Percentiles rank a stretch among this genome's conserved stretches.
phyloP scores from a whole-genome alignment of 75 land plant species.

The Sequoiadendron giganteum region DNA sequence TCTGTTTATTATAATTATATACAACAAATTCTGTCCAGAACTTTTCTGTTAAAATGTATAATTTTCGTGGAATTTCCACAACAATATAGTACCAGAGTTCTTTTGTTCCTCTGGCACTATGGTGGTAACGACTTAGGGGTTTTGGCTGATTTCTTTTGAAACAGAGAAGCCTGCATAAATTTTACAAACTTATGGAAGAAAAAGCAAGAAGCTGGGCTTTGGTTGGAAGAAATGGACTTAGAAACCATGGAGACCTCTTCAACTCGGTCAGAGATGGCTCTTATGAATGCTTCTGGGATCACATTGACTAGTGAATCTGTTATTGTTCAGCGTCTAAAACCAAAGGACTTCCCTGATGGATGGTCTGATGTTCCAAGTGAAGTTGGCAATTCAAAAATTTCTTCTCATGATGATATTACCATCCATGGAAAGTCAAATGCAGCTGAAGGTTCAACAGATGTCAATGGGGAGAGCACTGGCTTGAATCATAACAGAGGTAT shows the following conservation, averaged over 20 bases:
- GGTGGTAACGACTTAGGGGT: background rate
- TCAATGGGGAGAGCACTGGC: slow-evolving; percentile 20
- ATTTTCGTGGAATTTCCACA: background rate
- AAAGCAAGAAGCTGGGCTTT: slow-evolving; percentile 84
- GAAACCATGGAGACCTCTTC: slow-evolving; percentile 46
- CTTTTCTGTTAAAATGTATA: background rate
- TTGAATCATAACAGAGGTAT: slow-evolving; percentile 7
- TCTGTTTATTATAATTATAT: background rate
- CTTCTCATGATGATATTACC: slow-evolving; percentile 12
- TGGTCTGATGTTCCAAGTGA: slow-evolving; percentile 34
- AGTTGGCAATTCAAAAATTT: slow-evolving; percentile 10
- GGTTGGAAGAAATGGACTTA: slow-evolving; percentile 73
- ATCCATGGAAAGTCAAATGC: slow-evolving; percentile 24
- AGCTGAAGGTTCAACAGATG: slow-evolving; percentile 24
- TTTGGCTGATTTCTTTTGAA: background rate
- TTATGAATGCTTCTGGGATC: slow-evolving; percentile 48
- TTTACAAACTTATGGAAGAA: slow-evolving; percentile 76
- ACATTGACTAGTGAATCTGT: slow-evolving; percentile 24
- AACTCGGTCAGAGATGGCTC: slow-evolving; percentile 31
- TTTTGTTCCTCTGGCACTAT: background rate
- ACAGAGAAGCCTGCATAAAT: slow-evolving; percentile 82
- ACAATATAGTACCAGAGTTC: background rate
- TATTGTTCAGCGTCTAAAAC: slow-evolving; percentile 9
- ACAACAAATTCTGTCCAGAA: background rate
- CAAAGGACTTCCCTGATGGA: slow-evolving; percentile 25